These are phyloP conservation scores for Basipetospora sp. DNA, from an alignment of 2,329 filamentous ascomycete species.

Conservation along the genomic window DNA sequence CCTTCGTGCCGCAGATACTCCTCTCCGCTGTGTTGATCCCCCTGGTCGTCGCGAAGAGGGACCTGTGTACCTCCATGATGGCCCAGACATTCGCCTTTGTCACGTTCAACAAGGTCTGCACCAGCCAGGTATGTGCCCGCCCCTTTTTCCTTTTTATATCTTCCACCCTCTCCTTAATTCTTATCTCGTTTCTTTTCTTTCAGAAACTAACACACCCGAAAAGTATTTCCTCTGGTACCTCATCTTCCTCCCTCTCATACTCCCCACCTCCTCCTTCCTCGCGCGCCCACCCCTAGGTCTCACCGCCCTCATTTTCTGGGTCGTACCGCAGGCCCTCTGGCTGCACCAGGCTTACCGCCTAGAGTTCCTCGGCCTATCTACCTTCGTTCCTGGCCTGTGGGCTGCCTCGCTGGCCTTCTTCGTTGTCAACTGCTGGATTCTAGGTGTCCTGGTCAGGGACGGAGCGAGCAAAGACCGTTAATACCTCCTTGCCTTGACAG, in stretches of 20 bases:
- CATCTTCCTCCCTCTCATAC: conserved; percentile 79
- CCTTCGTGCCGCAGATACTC: conserved; percentile 76
- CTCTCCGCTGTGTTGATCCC: conserved; percentile 67
- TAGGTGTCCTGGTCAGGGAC: conserved; percentile 67
- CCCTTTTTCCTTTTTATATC: background rate
- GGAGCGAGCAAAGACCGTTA: conserved; percentile 18
- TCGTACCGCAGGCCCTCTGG: conserved; percentile 61
- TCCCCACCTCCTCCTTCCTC: conserved; percentile 65
- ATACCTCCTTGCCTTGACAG: too few relatives aligned
- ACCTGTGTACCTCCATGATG: conserved; percentile 72
- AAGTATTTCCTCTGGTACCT: conserved; percentile 99
- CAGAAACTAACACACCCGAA: too few relatives aligned
- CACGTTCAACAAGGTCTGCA: conserved; percentile 97
- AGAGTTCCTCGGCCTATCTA: conserved; percentile 67
- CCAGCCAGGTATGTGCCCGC: conserved; percentile 61
- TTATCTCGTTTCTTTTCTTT: too few relatives aligned
- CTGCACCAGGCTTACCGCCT: conserved; percentile 60
- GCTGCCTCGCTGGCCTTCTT: conserved; percentile 65
- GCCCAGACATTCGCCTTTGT: conserved; percentile 96
- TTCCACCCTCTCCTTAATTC: background rate
- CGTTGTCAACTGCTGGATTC: conserved; percentile 69
- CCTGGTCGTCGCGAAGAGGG: conserved; percentile 60
- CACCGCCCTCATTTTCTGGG: conserved; percentile 55
- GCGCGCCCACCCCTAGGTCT: conserved; percentile 45
- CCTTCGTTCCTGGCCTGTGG: conserved; percentile 78